phyloP scores from a whole-genome alignment of 371 early-diverging fungal species.

The Mucor indicus region DNA sequence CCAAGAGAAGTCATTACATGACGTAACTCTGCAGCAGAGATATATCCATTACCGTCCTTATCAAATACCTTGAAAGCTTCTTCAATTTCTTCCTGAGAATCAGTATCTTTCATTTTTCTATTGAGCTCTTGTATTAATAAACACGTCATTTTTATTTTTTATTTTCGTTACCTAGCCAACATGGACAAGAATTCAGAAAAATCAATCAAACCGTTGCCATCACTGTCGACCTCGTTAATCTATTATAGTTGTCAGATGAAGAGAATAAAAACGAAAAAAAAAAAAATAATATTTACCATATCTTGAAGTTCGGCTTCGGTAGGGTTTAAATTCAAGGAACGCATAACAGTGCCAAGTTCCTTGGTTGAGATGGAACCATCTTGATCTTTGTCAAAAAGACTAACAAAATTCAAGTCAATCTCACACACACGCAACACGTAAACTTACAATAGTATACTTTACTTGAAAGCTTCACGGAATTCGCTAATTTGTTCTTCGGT shows the following conservation, averaged over 20 bases:
- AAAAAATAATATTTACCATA: conserved; percentile 35
- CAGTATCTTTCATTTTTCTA: conserved; percentile 36
- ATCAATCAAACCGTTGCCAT: conserved; percentile 89
- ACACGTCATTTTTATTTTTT: background rate
- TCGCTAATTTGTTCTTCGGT: no score
- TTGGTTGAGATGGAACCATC: conserved; percentile 84
- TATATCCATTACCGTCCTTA: conserved; percentile 47
- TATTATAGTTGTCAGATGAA: no score
- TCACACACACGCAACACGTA: no score
- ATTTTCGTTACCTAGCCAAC: conserved; percentile 64
- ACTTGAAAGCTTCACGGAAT: no score
- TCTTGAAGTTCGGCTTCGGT: conserved; percentile 74
- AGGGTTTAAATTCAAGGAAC: conserved; percentile 81
- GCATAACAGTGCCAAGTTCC: conserved; percentile 89
- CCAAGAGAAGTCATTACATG: conserved; percentile 43
- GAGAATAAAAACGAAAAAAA: background rate
- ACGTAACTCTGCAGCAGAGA: conserved; percentile 43
- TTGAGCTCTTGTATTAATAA: background rate
- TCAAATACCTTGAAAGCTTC: conserved; percentile 54
- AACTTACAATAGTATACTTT: no score
- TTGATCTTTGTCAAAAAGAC: conserved; percentile 80
- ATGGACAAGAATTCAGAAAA: conserved; percentile 88
- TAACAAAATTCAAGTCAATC: no score
- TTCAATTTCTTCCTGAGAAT: conserved; percentile 37
- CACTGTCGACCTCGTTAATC: conserved; percentile 88